Evolutionary conservation across 257 asterid genomes (phyloP), one percentile per base, ranked within the genome.

Genomic region (Capsicum chinense): DNA sequence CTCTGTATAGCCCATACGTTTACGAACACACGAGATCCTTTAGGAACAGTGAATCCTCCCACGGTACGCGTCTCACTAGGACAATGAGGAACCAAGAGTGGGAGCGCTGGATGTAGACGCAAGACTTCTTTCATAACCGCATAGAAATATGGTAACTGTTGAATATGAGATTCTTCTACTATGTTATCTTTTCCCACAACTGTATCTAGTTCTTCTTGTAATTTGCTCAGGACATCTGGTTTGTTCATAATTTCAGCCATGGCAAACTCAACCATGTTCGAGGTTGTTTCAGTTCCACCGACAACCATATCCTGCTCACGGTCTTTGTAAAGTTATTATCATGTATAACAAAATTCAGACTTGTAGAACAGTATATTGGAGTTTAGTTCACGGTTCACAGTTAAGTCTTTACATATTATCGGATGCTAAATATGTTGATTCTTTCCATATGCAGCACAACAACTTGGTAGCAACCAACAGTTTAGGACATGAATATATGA

Each of bases 251-350:
- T 86, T 82, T 95, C 95, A 0, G 97, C 92, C 85, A 95, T 44
- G 56, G 97, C 92, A 44, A 63, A 95, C 73, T 95, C 98, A 7
- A 92, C 58, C 0, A 92, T 54, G 89, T 89, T 95, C 9, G 98
- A 88, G 33, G 97, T 91, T 10, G 97, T 92, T 63, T 95, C 97
- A 0, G 93, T 92, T n/a, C 98, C 97, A 5, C 93, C 97, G 0
- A 92, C 95, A 1, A 93, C 91, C 97, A 94, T 91, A 59, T 92
- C 96, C 96, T 93, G 85, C 50, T 52, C 76, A 44, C 52, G 54
- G 15, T 9, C 16, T 39, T 84, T n/a, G 33, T n/a, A 19, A 39
- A 42, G 69, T 58, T 60, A 56, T 39, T 58, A 71, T n/a, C 80
- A n/a, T 71, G 80, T 47, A 47, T 0, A 47, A 47, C 79, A 71